A percentile compares a stretch with the other conserved stretches of the same genome.
Evolutionary conservation across 306 rosid species (phyloP).

Genomic region (Lithocarpus polystachyus): DNA sequence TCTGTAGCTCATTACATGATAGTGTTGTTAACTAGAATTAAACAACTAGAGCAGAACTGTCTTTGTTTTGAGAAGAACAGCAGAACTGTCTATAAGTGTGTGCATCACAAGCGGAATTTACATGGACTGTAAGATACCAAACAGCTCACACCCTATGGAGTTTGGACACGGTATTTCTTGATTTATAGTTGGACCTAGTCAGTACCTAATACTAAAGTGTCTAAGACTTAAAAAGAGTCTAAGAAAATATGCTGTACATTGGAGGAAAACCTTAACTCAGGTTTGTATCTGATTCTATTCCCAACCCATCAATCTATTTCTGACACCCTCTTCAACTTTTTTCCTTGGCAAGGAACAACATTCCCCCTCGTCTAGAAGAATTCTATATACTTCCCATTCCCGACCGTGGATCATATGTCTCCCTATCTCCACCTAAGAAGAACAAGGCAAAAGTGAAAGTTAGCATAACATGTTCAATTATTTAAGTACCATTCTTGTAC

Average conservation of each 20-base stretch:
- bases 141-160: neutral
- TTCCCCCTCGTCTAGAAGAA: conserved; percentile 47
- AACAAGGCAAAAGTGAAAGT: neutral
- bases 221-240: neutral
- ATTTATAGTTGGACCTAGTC: neutral
- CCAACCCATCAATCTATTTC: conserved; percentile 63
- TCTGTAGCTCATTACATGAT: neutral
- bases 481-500: neutral
- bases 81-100: neutral
- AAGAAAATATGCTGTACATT: conserved; percentile 16
- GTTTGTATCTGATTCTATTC: neutral
- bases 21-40: neutral
- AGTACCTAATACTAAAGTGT: neutral
- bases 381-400: conserved; percentile 62
- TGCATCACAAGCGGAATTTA: neutral
- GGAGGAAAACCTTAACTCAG: neutral
- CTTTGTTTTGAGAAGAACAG: too few species aligned
- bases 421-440: conserved; percentile 50
- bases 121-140: neutral
- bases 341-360: conserved; percentile 26
- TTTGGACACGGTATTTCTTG: neutral
- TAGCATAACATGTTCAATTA: neutral
- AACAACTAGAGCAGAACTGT: neutral
- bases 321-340: conserved; percentile 41
- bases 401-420: conserved; percentile 43